phyloP scores from a whole-genome alignment of 805 yeast species.

The Starmerella asiatica region DNA sequence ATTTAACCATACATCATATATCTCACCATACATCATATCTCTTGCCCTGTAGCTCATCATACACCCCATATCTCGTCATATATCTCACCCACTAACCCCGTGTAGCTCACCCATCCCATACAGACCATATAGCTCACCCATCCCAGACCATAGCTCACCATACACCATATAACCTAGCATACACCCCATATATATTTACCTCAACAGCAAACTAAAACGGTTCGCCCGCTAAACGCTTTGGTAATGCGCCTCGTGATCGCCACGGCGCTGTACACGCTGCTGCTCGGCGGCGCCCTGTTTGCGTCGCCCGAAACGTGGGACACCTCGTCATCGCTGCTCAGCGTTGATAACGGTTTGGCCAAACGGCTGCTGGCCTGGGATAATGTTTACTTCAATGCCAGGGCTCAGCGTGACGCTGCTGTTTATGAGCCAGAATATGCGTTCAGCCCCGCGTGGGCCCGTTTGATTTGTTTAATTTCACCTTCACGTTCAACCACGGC shows the following conservation, averaged over 20 bases:
- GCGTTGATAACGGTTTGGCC: constrained; percentile 18
- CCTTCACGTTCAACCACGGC: constrained; percentile 9
- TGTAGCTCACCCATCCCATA: no score
- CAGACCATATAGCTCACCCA: no score
- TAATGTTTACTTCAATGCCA: constrained; percentile 55
- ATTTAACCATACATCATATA: no score
- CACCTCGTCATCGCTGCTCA: constrained; percentile 35
- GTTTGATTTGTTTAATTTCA: constrained; percentile 28
- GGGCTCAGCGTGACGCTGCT: constrained; percentile 35
- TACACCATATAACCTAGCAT: no score
- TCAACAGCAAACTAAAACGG: no score
- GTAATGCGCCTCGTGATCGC: background rate
- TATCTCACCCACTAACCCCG: no score
- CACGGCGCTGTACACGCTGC: background rate
- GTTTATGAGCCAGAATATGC: constrained; percentile 85
- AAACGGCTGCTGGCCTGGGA: constrained; percentile 63
- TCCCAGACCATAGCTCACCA: no score
- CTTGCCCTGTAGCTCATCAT: no score
- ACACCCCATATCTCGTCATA: no score
- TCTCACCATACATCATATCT: no score
- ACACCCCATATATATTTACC: no score
- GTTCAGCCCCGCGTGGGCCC: constrained; percentile 68
- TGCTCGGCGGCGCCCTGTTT: constrained; percentile 3
- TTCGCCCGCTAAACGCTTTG: no score
- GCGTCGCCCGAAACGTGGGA: constrained; percentile 9